Percentiles rank a stretch among this genome's conserved stretches.
These are phyloP conservation scores for Teratosphaeriaceae sp. DNA, from an alignment of 2,329 filamentous ascomycete genomes.

Conservation along the genomic window DNA sequence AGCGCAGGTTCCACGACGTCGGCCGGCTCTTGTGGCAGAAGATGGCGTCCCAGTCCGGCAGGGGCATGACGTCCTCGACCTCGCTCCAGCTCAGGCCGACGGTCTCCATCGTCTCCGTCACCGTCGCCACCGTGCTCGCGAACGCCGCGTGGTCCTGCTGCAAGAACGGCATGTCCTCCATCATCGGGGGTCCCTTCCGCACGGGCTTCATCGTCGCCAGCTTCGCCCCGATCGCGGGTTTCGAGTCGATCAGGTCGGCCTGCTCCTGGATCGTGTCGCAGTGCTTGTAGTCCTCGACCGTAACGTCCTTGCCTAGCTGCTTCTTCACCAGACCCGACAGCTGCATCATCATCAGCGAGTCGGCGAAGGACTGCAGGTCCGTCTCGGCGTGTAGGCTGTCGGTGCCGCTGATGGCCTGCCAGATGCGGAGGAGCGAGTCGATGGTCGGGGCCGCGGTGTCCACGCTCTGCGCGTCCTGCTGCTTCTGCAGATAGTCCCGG, in stretches of 20 bases:
- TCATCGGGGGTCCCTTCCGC: slow-evolving; percentile 22
- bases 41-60: slow-evolving; percentile 29
- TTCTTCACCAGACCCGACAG: slow-evolving; percentile 28
- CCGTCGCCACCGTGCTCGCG: slow-evolving; percentile 17
- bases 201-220: slow-evolving; percentile 12
- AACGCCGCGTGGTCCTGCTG: slow-evolving; percentile 20
- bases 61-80: slow-evolving; percentile 29
- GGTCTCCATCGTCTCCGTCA: slow-evolving; percentile 17
- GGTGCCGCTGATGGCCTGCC: slow-evolving; percentile 26
- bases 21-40: slow-evolving; percentile 25
- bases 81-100: slow-evolving; percentile 26
- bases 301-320: slow-evolving; percentile 25
- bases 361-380: slow-evolving; percentile 23
- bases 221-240: slow-evolving; percentile 12
- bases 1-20: slow-evolving; percentile 27
- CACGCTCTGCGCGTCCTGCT: slow-evolving; percentile 16
- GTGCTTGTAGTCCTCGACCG: slow-evolving; percentile 27
- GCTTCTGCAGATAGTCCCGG: slow-evolving; percentile 21
- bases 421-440: slow-evolving; percentile 25
- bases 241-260: slow-evolving; percentile 24
- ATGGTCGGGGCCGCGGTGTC: slow-evolving; percentile 24
- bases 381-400: slow-evolving; percentile 18
- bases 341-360: slow-evolving; percentile 31
- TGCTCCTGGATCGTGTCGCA: slow-evolving; percentile 27
- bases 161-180: slow-evolving; percentile 25